phyloP scores from a whole-genome alignment of 805 yeast species.

The Candida khao-thaluensis region DNA sequence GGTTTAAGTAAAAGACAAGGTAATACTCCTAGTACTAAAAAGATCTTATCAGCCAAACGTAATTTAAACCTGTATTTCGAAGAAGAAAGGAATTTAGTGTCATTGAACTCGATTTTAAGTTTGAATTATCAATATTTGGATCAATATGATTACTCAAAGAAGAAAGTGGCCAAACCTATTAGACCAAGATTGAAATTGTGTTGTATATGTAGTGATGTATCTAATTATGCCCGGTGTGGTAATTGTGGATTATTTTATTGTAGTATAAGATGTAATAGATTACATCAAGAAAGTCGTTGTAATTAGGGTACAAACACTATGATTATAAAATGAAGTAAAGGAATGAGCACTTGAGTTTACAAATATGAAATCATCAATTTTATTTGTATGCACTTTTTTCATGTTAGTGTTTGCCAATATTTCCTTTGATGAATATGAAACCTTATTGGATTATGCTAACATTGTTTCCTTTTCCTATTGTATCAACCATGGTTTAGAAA shows the following conservation, averaged over 20 bases:
- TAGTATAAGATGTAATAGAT: slow-evolving; percentile 38
- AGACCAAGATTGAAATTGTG: slow-evolving; percentile 39
- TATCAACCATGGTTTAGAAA: slow-evolving; percentile 26
- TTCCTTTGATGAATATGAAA: slow-evolving; percentile 12
- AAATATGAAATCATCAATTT: background rate
- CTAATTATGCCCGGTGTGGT: slow-evolving; percentile 38
- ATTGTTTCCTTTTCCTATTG: slow-evolving; percentile 40
- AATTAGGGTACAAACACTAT: no score
- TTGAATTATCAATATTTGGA: slow-evolving; percentile 43
- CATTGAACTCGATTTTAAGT: slow-evolving; percentile 41
- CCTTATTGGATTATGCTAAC: slow-evolving; percentile 33
- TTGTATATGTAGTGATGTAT: slow-evolving; percentile 39
- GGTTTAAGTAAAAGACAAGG: slow-evolving; percentile 29
- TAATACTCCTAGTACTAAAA: slow-evolving; percentile 44
- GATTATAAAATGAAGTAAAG: no score
- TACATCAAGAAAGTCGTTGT: slow-evolving; percentile 45
- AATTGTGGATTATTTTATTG: slow-evolving; percentile 42
- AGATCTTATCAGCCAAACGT: slow-evolving; percentile 40
- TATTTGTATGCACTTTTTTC: no score
- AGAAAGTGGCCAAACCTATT: slow-evolving; percentile 16
- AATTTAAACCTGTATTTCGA: slow-evolving; percentile 45
- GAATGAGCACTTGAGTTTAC: no score
- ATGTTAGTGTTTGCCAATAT: background rate
- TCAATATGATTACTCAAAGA: slow-evolving; percentile 24
- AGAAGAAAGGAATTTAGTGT: slow-evolving; percentile 43